Evolutionary conservation across 495 filamentous ascomycete species (phyloP).

Genomic region (Ramalina peruviana): DNA sequence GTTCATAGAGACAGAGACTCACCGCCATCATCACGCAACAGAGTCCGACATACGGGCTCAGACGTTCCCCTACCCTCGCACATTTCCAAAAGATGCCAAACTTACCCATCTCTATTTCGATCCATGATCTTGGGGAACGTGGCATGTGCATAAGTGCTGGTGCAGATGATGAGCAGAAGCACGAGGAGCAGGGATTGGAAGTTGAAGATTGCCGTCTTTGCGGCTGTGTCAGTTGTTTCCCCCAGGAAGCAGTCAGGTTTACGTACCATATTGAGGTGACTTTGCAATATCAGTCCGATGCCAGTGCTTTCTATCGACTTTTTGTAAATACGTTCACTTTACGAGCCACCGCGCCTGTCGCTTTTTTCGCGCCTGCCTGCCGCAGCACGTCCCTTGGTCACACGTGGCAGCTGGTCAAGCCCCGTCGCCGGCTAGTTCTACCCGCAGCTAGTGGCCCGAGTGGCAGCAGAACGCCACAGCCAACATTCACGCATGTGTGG

Average conservation of each 20-base stretch:
- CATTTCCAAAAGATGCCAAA: slow-evolving; percentile 94
- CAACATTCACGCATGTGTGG: no score
- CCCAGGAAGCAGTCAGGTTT: neutral
- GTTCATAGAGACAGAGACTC: slow-evolving; percentile 22
- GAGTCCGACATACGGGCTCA: slow-evolving; percentile 92
- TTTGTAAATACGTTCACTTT: no score
- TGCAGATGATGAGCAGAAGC: slow-evolving; percentile 90
- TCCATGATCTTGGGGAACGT: slow-evolving; percentile 87
- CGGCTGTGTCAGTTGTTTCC: neutral
- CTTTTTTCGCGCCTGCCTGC: no score
- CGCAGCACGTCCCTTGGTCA: no score
- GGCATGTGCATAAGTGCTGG: slow-evolving; percentile 80
- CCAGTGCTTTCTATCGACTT: no score
- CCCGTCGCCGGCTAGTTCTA: no score
- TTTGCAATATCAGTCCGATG: no score
- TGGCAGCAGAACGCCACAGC: no score
- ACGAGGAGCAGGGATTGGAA: slow-evolving; percentile 89
- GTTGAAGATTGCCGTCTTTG: slow-evolving; percentile 89
- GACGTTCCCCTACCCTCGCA: slow-evolving; percentile 78
- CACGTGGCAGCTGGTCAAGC: no score
- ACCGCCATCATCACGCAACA: slow-evolving; percentile 94
- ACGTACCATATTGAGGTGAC: neutral
- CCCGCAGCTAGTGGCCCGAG: no score
- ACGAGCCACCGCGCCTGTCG: no score
- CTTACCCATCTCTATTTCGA: slow-evolving; percentile 77